Base-by-base conservation (phyloP, 768 basidiomycete species). In the Phylloporus sp. region DNA sequence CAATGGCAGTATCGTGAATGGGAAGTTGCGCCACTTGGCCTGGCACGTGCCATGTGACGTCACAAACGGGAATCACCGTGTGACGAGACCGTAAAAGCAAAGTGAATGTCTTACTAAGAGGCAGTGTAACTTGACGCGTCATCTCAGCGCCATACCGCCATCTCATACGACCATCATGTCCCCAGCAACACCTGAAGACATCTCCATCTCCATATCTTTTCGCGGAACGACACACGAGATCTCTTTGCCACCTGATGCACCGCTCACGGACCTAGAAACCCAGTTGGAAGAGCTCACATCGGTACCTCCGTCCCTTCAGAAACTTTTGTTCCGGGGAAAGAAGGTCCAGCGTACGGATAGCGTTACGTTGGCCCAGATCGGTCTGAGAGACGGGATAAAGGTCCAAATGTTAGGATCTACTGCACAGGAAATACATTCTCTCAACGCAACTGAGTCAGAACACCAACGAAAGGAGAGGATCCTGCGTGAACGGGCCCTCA, bases 391-490 rank as follows among this genome's bases (percentile, higher is more conserved):
- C 53, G 86, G 86, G 9, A 59, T 72, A 45, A 90, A 85, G 66
- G 68, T 90, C 6, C 86, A 86, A 60, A 73, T 91, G 74, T 69
- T 89, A 3, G 89, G 88, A 3, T 76, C 81, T 4, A 90, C 86
- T 4, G 59, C 68, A 4, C 68, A 76, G 48, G 85, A 88, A 59
- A 57, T 89, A 12, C 72, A 75, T 7, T 75, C 73, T 12, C 53
- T 90, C 60, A 77, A 77, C 45, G 71, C 72, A 12, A 76, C 72
- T 4, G 86, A 89, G 66, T 73, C 71, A 44, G 83, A 87, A 56
- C 74, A 80, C 56, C 74, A 77, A 40, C 75, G 73, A 48, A 73
- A 76, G 50, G 82, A 87, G 11, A 73, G 73, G 28, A 82, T 89
- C 48, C 61, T 88, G 60, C 75, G 66, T 28, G 81, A 84, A 56